Evolutionary conservation across 305 asterid genomes (phyloP), one percentile per base, ranked within the genome.

Genomic region (Fraxinus greggii): DNA sequence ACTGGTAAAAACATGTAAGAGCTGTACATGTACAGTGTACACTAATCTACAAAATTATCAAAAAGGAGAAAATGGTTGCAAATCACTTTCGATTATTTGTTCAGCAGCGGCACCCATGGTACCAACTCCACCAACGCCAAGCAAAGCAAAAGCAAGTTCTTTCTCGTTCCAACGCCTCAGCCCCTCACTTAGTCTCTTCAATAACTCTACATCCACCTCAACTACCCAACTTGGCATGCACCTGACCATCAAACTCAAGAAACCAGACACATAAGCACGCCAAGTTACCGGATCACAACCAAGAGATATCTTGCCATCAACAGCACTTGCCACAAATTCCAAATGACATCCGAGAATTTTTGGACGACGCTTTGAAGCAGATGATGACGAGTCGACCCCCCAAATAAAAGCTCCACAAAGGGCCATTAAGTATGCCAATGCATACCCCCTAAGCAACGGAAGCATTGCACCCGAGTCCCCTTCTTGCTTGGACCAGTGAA

Each of bases 81-180:
- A 81, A 69, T 86, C 83, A 78, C 85, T 78, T 78, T 93, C 91
- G 59, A 92, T 7, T 75, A 94, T 86, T 79, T 91, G 78, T 84
- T 94, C 93, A 84, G 97, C 97, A 75, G 99, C 99, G 28, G 94
- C 85, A 59, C 94, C 96, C 96, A 95, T 92, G 33, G 95, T 85
- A 19, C 90, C 89, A 82, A 89, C 70, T 45, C 98, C 98, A 5
- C 98, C 95, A 73, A 81, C 92, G 32, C 89, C 90, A 5, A 95
- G 93, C 88, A 95, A 83, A 56, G 97, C 94, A 67, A 95, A 83
- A 54, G 99, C 97, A 59, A 95, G 97, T 83, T 91, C 98, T 81
- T 88, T 92, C 88, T 94, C 98, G 42, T 90, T 86, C 96, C 95
- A 91, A 61, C 84, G 90, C 79, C 91, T 87, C 86, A 95, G 86